A percentile compares a stretch with the other conserved stretches of the same genome.
Conservation (phyloP, 768 basidiomycete genomes). For the Suillus decipiens region DNA sequence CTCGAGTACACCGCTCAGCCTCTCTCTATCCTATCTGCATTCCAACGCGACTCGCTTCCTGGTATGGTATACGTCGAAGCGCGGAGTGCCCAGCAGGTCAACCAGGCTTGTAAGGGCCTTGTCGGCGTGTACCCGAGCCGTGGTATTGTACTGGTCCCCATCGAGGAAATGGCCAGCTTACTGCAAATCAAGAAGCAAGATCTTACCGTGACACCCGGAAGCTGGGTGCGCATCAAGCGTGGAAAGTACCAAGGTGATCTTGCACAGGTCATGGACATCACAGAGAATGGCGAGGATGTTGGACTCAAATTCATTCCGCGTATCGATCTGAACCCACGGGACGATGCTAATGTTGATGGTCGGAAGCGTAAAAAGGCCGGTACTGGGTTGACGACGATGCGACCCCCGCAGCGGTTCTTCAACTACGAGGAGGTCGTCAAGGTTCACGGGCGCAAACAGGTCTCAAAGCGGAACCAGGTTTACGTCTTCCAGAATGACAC, state of each 20-base stretch:
- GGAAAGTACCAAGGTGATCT: slow-evolving; percentile 95
- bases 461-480: slow-evolving; percentile 70
- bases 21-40: slow-evolving; percentile 88
- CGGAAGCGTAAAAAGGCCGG: slow-evolving; percentile 78
- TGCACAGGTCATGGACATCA: slow-evolving; percentile 93
- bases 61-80: slow-evolving; percentile 99
- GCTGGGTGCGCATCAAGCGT: slow-evolving; percentile 93
- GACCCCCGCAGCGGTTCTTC: slow-evolving; percentile 92
- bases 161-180: slow-evolving; percentile 97
- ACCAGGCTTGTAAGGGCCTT: slow-evolving; percentile 82
- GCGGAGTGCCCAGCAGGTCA: slow-evolving; percentile 81
- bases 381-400: slow-evolving; percentile 52
- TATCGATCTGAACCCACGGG: slow-evolving; percentile 92
- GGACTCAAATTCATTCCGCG: slow-evolving; percentile 95
- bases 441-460: slow-evolving; percentile 77
- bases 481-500: slow-evolving; percentile 93
- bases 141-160: slow-evolving; percentile 84
- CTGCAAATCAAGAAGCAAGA: slow-evolving; percentile 96
- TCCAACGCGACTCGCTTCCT: slow-evolving; percentile 92
- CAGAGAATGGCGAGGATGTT: slow-evolving; percentile 91
- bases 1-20: slow-evolving; percentile 77
- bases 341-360: slow-evolving; percentile 64
- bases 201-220: slow-evolving; percentile 76
- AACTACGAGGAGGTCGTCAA: slow-evolving; percentile 90
- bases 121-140: slow-evolving; percentile 89